Conservation (phyloP, 116 monocot genomes). For the Papilionanthe hybrid region DNA sequence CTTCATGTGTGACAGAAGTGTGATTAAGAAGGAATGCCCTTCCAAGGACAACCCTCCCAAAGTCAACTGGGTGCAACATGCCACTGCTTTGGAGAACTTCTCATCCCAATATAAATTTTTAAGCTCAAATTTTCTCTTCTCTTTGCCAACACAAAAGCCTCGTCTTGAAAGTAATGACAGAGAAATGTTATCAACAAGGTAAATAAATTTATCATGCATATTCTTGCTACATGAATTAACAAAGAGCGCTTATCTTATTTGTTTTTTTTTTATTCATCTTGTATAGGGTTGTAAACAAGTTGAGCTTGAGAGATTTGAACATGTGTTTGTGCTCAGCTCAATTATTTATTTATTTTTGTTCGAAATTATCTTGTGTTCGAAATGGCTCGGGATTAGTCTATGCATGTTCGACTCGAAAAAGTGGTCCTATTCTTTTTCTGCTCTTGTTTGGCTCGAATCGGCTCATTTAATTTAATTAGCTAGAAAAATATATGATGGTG, state of each 20-base stretch:
- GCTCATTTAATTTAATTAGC: too few species aligned
- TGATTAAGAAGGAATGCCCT: not conserved
- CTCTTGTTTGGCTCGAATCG: too few species aligned
- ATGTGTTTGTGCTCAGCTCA: too few species aligned
- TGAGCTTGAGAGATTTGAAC: too few species aligned
- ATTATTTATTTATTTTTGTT: too few species aligned
- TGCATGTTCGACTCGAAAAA: too few species aligned
- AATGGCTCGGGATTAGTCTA: too few species aligned
- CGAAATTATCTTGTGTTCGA: too few species aligned
- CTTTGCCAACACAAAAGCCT: constrained; percentile 63
- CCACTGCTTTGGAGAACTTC: constrained; percentile 35
- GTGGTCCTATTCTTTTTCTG: too few species aligned
- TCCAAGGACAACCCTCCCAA: constrained; percentile 36
- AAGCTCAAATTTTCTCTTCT: constrained; percentile 67
- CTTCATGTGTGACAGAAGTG: not conserved
- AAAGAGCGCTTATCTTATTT: not conserved
- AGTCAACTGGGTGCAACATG: constrained; percentile 71
- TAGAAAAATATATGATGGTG: too few species aligned
- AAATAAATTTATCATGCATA: not conserved
- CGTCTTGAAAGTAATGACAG: constrained; percentile 13
- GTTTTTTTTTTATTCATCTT: not conserved
- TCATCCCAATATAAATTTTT: constrained; percentile 49
- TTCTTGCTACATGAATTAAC: not conserved
- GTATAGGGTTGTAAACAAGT: too few species aligned
- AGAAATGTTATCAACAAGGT: constrained; percentile 50